Base-by-base conservation (phyloP, 208 protist species). In the Acanthamoeba triangularis region DNA sequence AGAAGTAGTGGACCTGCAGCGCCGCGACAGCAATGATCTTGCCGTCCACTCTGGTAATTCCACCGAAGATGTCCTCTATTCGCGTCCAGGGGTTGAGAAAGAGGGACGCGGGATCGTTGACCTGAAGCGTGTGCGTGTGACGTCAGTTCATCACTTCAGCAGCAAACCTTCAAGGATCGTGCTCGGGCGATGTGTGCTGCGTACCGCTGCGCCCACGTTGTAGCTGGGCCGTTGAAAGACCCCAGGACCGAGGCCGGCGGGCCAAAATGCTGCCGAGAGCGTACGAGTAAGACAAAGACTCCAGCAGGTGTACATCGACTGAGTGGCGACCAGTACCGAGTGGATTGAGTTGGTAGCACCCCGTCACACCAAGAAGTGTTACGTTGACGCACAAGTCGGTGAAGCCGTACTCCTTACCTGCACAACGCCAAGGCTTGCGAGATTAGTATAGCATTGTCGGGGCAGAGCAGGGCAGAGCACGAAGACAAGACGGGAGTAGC, bases 191-290 rank as follows among this genome's bases (percentile, higher is more conserved):
- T 7, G 52, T 56, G 16, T 18, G 52, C 28, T 20, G 6, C 54
- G 56, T 90, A 90, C 82, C 82, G 49, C 56, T 59, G 82, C 82
- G 30, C n/a, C 82, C n/a, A 90, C 49, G 33, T 90, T 44, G n/a
- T 67, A 11, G 54, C 56, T 67, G 28, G 82, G 82, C 37, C 30
- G 49, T 16, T 67, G 49, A 28, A 90, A 90, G 16, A n/a, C 35
- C 10, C 82, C 82, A 18, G 82, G 82, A 3, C 82, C 54, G 20
- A 49, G 23, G 23, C 82, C 82, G 3, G 49, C 35, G 20, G 82
- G 82, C 82, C 82, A 90, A 90, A 90, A 90, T 6, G 82, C 82
- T 90, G 33, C 41, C 4, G 4, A 49, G 33, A 65, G 76, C 76
- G 30, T 30, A n/a, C 11, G 54, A 49, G 41, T 30, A 2, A 37